phyloP scores from a whole-genome alignment of 1,284 basidiomycete species.

The Taiwanofungus camphoratus region DNA sequence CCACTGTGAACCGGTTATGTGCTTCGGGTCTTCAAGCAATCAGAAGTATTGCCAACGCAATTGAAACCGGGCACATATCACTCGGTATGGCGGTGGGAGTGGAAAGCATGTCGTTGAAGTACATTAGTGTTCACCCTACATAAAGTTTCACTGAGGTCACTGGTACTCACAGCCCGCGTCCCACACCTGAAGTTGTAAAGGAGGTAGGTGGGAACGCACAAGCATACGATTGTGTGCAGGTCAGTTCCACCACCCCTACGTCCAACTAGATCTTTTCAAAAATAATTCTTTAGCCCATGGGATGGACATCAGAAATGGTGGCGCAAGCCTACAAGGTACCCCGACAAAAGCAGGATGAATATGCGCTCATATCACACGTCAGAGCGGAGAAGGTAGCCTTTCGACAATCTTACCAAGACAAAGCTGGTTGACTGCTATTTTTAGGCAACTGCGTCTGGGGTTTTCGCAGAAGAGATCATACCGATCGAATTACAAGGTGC shows the following conservation, averaged over 20 bases:
- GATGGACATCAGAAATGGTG: slow-evolving; percentile 89
- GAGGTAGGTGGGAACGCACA: slow-evolving; percentile 45
- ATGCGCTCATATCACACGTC: slow-evolving; percentile 76
- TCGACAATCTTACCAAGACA: slow-evolving; percentile 5
- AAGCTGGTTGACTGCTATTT: slow-evolving; percentile 1
- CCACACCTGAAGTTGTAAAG: slow-evolving; percentile 68
- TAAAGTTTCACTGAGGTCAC: neutral
- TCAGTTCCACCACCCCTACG: slow-evolving; percentile 24
- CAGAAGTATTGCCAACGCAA: slow-evolving; percentile 73
- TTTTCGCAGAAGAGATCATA: slow-evolving; percentile 78
- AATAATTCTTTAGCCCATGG: slow-evolving; percentile 67
- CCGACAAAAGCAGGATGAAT: slow-evolving; percentile 76
- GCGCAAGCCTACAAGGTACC: slow-evolving; percentile 71
- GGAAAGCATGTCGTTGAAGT: slow-evolving; percentile 85
- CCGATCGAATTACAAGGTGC: slow-evolving; percentile 62
- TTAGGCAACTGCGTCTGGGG: slow-evolving; percentile 56
- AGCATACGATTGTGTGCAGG: slow-evolving; percentile 75
- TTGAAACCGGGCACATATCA: slow-evolving; percentile 61
- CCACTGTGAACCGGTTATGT: slow-evolving; percentile 78
- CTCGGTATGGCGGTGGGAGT: slow-evolving; percentile 78
- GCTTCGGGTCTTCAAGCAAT: slow-evolving; percentile 86
- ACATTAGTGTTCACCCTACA: slow-evolving; percentile 21
- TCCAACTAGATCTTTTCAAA: neutral
- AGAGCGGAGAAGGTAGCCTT: slow-evolving; percentile 57
- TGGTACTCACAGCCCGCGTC: slow-evolving; percentile 52